Conservation (phyloP, 2,329 filamentous ascomycete species). For the Xylariomycetidae sp. region DNA sequence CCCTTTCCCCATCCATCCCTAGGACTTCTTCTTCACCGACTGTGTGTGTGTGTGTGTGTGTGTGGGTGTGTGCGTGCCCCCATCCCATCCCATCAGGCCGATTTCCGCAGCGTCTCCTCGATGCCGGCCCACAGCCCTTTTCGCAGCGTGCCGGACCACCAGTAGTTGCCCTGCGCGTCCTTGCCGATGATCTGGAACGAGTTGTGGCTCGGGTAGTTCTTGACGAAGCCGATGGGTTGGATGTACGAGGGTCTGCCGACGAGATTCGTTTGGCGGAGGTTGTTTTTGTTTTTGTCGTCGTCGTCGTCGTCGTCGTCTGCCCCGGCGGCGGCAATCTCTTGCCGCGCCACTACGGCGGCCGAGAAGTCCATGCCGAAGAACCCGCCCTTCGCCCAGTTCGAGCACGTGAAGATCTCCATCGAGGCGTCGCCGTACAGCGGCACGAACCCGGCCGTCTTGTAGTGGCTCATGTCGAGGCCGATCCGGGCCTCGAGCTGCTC, state of each 20-base stretch:
- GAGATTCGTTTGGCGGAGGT: conserved; percentile 10
- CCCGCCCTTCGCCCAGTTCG: conserved; percentile 31
- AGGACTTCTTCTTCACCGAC: too few relatives aligned
- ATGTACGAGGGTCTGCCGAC: conserved; percentile 15
- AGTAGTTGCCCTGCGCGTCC: conserved; percentile 19
- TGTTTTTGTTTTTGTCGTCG: not conserved
- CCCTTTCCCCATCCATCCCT: too few relatives aligned
- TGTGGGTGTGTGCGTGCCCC: too few relatives aligned
- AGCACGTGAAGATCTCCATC: conserved; percentile 23
- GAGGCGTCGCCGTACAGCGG: conserved; percentile 14
- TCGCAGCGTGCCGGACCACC: conserved; percentile 15
- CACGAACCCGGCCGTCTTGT: conserved; percentile 7
- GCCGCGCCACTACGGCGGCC: conserved; percentile 16
- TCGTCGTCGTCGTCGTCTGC: too few relatives aligned
- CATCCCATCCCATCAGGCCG: too few relatives aligned
- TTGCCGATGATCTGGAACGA: conserved; percentile 19
- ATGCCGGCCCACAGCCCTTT: conserved; percentile 23
- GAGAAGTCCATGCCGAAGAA: conserved; percentile 34
- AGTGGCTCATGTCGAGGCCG: conserved; percentile 7
- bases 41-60: too few relatives aligned
- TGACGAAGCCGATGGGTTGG: conserved; percentile 11
- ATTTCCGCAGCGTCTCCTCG: conserved; percentile 18
- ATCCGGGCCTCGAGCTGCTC: conserved; percentile 14
- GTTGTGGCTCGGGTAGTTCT: conserved; percentile 11
- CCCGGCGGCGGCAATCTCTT: too few relatives aligned